A percentile compares a stretch with the other conserved stretches of the same genome.
Conservation (phyloP, 495 filamentous ascomycete species). For the Pyronema domesticum region DNA sequence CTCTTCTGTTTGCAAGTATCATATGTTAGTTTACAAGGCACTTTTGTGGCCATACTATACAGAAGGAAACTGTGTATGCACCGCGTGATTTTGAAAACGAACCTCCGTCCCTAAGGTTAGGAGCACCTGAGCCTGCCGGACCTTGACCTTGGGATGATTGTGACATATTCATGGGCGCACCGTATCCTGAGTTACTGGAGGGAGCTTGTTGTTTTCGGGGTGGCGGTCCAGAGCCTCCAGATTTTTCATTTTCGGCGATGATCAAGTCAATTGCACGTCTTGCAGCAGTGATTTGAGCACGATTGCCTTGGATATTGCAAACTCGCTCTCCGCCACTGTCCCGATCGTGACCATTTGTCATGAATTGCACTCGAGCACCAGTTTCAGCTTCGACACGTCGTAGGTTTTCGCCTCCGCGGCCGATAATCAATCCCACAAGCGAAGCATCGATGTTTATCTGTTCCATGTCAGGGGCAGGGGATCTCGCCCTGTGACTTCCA, state of each 20-base stretch:
- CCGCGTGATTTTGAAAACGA: constrained; percentile 17
- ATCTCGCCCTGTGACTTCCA: constrained; percentile 32
- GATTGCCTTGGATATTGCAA: constrained; percentile 59
- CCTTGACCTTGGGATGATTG: not conserved
- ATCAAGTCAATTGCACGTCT: constrained; percentile 60
- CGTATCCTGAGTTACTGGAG: not conserved
- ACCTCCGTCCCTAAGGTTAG: constrained; percentile 26
- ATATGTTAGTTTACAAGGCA: constrained; percentile 3
- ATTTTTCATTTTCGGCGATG: constrained; percentile 50
- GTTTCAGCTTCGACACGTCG: constrained; percentile 59
- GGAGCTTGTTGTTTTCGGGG: constrained; percentile 11
- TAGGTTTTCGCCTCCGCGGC: constrained; percentile 64
- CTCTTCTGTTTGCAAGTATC: constrained; percentile 42
- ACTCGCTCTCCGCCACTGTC: constrained; percentile 49
- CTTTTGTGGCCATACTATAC: constrained; percentile 3
- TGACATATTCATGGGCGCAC: not conserved
- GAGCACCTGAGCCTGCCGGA: constrained; percentile 12
- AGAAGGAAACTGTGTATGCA: constrained; percentile 7
- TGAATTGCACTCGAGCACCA: constrained; percentile 60
- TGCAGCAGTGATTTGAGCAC: constrained; percentile 46
- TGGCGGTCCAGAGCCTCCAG: constrained; percentile 35
- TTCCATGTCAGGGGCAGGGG: constrained; percentile 48
- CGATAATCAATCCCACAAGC: constrained; percentile 69
- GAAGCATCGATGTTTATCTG: constrained; percentile 58
- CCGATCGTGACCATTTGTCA: constrained; percentile 41